Percentiles rank a stretch among this genome's conserved stretches.
These are phyloP conservation scores for Silene coronaria DNA, from an alignment of 179 eudicot species.

Conservation along the genomic window DNA sequence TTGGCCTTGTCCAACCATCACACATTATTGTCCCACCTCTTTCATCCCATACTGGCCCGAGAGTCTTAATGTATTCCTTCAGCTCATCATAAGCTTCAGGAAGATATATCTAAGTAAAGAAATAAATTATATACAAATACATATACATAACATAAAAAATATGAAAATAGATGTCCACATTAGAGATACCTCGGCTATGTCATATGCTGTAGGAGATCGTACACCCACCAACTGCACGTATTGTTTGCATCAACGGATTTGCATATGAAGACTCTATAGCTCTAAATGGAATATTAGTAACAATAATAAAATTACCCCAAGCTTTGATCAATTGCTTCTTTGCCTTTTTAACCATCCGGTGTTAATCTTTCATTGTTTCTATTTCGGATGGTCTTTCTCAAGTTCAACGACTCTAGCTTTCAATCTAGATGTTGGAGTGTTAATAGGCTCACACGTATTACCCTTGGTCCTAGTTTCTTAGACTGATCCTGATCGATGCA, in stretches of 20 bases:
- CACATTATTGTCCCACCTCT: conserved; percentile 15
- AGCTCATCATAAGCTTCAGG: background rate
- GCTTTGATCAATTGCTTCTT: background rate
- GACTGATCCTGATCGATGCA: background rate
- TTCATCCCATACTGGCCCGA: conserved; percentile 3
- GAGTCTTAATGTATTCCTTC: background rate
- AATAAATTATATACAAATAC: background rate
- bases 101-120: conserved; percentile 2
- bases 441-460: background rate
- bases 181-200: background rate
- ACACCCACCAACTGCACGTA: background rate
- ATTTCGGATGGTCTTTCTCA: background rate
- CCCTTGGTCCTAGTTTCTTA: background rate
- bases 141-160: background rate
- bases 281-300: conserved; percentile 2
- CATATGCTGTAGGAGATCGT: background rate
- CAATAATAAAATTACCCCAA: conserved; percentile 1
- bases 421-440: background rate
- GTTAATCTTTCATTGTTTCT: background rate
- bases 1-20: conserved; percentile 14
- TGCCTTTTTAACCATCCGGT: background rate
- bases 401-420: background rate
- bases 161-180: background rate
- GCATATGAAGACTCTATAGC: background rate
- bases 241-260: background rate